These are phyloP conservation scores for Lithohypha guttulata DNA, from an alignment of 2,329 filamentous ascomycete genomes.

Conservation along the genomic window DNA sequence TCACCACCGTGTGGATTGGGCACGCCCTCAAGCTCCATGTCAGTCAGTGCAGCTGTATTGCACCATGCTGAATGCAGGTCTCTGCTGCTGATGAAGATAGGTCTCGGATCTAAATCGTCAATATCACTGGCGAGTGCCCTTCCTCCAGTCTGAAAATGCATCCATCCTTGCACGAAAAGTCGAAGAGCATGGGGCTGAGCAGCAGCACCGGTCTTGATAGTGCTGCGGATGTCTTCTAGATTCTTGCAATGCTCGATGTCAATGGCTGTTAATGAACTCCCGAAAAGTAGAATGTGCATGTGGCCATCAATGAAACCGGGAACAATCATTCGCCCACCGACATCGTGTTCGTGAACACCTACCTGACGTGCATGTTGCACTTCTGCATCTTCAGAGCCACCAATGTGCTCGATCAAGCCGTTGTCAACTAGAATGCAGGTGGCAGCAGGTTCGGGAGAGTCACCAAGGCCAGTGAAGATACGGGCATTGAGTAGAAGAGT, in stretches of 20 bases:
- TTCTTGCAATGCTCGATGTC: slow-evolving; percentile 33
- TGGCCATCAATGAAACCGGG: slow-evolving; percentile 43
- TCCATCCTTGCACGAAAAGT: slow-evolving; percentile 40
- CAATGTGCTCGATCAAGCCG: slow-evolving; percentile 34
- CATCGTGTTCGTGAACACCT: slow-evolving; percentile 24
- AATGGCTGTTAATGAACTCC: slow-evolving; percentile 37
- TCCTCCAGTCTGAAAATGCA: slow-evolving; percentile 37
- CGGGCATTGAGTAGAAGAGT: slow-evolving; percentile 27
- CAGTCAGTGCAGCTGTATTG: slow-evolving; percentile 36
- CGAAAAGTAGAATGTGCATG: slow-evolving; percentile 41
- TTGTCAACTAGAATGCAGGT: slow-evolving; percentile 31
- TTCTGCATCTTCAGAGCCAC: slow-evolving; percentile 24
- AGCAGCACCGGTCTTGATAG: slow-evolving; percentile 34
- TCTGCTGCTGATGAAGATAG: slow-evolving; percentile 40
- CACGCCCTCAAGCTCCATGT: slow-evolving; percentile 33
- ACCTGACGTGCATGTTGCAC: slow-evolving; percentile 18
- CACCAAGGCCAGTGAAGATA: slow-evolving; percentile 23
- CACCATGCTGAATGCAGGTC: slow-evolving; percentile 45
- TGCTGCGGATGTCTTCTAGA: slow-evolving; percentile 33
- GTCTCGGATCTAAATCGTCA: slow-evolving; percentile 38
- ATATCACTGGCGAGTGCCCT: slow-evolving; percentile 36
- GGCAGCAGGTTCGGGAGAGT: background rate
- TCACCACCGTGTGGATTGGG: slow-evolving; percentile 36
- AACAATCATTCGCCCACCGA: slow-evolving; percentile 30
- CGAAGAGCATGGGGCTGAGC: slow-evolving; percentile 30